Evolutionary conservation across 371 early-diverging fungal species (phyloP), one percentile per base, ranked within the genome.

Genomic region (Mortierella sp.): DNA sequence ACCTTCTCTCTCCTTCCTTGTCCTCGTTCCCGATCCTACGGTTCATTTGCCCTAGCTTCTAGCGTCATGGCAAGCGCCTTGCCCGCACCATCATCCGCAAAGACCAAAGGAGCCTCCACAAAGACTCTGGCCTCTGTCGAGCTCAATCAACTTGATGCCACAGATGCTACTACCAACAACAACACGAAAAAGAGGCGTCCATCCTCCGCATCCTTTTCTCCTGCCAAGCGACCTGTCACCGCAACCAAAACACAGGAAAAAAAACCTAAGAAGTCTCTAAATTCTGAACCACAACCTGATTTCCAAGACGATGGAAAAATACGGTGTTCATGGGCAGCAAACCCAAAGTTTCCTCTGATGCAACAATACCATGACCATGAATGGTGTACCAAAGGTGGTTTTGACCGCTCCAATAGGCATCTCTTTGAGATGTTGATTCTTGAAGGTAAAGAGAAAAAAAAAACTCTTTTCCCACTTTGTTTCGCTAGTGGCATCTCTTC

Each of bases 391-490:
- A 23, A 56, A 16, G 63, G 59, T 16, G 77, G 77, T 25, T 72
- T 76, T 53, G 53, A 76, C 53, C 77, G 72, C 28, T 59, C 77
- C n/a, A 76, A 76, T n/a, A 68, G 77, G 0, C 68, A 76, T 43
- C 72, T 76, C 62, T 76, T 76, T 72, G 77, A 76, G 44, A 68
- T 76, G 69, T 43, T 76, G 25, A 76, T 76, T 50, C 60, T 76
- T 12, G 77, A 76, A 62, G 77, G 74, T 68, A 64, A 57, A n/a
- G 14, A 51, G 25, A 52, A 52, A 14, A 21, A 21, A 52, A 52
- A 21, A 14, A 14, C 26, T 7, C 21, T 19, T 15, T 25, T 53
- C 53, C 4, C 9, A 53, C 0, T 55, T 21, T 12, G 3, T 37
- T 37, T 37, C 37, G n/a, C n/a, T n/a, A n/a, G n/a, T n/a, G n/a